A percentile compares a stretch with the other conserved stretches of the same genome.
Conservation (phyloP, 805 yeast genomes). For the Monosporozyma yasuniensis region DNA sequence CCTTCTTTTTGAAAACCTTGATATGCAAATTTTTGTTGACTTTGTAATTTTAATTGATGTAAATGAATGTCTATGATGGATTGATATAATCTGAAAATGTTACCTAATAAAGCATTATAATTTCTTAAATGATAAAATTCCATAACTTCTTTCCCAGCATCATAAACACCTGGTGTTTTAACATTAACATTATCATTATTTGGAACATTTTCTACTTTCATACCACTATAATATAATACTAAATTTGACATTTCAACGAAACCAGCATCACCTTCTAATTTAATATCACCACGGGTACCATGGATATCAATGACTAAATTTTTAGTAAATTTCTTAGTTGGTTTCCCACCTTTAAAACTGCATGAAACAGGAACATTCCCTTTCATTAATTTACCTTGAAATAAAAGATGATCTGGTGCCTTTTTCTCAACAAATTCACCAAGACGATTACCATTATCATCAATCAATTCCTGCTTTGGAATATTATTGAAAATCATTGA, state of each 20-base stretch:
- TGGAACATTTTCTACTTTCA: slow-evolving; percentile 3
- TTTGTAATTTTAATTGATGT: slow-evolving; percentile 1
- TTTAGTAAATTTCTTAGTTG: slow-evolving; percentile 16
- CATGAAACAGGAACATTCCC: slow-evolving; percentile 18
- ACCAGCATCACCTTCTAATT: slow-evolving; percentile 20
- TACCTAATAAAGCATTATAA: slow-evolving; percentile 17
- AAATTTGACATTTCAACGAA: slow-evolving; percentile 17
- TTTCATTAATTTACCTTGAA: slow-evolving; percentile 13
- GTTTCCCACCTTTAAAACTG: slow-evolving; percentile 18
- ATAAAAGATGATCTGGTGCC: slow-evolving; percentile 17
- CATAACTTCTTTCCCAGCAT: slow-evolving; percentile 11
- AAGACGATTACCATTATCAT: slow-evolving; percentile 11
- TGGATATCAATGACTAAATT: slow-evolving; percentile 18
- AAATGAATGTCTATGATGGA: slow-evolving; percentile 13
- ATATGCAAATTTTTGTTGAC: slow-evolving; percentile 2
- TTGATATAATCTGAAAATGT: slow-evolving; percentile 14
- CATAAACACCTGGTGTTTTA: slow-evolving; percentile 1
- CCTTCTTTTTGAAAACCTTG: slow-evolving; percentile 14
- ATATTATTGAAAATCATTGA: slow-evolving; percentile 17
- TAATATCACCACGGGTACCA: slow-evolving; percentile 19
- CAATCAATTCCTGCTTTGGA: slow-evolving; percentile 10
- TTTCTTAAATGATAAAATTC: slow-evolving; percentile 18
- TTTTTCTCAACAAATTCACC: slow-evolving; percentile 9
- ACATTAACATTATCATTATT: neutral
- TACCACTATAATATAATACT: slow-evolving; percentile 17